A percentile compares a stretch with the other conserved stretches of the same genome.
Conservation (phyloP, 176 grass and related monocot genomes). For the Sorghum bicolor region Sorghum_bicolor_NCBIv3 NC_012875.2:10568501-10569000, state of each 20-base stretch:
- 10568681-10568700: conserved; percentile 63
- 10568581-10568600: conserved; percentile 19
- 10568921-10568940: background rate
- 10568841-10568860: conserved; percentile 89
- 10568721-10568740: conserved; percentile 96
- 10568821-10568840: conserved; percentile 86
- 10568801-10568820: conserved; percentile 79
- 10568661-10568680: conserved; percentile 66
- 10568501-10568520: background rate
- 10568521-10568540: conserved; percentile 31
- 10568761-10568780: conserved; percentile 54
- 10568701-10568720: conserved; percentile 69
- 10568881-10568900: conserved; percentile 16
- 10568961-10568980: background rate
- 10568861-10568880: conserved; percentile 32
- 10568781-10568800: conserved; percentile 76
- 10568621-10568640: conserved; percentile 61
- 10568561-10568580: conserved; percentile 30
- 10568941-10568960: background rate
- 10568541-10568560: conserved; percentile 22
- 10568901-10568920: background rate
- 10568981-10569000: conserved; percentile 8
- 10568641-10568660: conserved; percentile 47
- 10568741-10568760: conserved; percentile 89
- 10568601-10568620: conserved; percentile 48